phyloP scores from a whole-genome alignment of 345 rosid species.

The Viola odorata region DNA sequence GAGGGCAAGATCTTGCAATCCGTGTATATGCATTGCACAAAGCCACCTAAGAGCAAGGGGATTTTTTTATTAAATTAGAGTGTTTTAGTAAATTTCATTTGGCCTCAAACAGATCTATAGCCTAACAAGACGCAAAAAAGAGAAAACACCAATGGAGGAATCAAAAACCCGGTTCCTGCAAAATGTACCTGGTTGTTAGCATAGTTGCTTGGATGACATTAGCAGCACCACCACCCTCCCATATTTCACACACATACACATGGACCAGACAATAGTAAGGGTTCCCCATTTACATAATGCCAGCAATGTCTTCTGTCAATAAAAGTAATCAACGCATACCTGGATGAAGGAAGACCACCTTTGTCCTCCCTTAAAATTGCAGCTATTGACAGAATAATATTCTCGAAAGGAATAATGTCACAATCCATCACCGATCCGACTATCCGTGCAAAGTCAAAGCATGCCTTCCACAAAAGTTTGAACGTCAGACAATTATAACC shows the following conservation, averaged over 20 bases:
- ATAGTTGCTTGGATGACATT: slow-evolving; percentile 3
- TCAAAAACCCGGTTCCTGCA: slow-evolving; percentile 66
- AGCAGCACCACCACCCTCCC: no score
- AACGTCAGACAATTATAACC: slow-evolving; percentile 41
- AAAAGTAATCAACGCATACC: slow-evolving; percentile 62
- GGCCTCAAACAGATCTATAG: not conserved
- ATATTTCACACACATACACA: no score
- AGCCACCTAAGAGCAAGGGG: slow-evolving; percentile 46
- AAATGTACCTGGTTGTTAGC: slow-evolving; percentile 10
- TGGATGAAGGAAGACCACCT: slow-evolving; percentile 66
- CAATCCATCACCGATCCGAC: slow-evolving; percentile 53
- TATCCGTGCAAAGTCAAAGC: slow-evolving; percentile 79
- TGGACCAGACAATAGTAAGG: no score
- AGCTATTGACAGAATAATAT: slow-evolving; percentile 60
- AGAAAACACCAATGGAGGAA: slow-evolving; percentile 55
- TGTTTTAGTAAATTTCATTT: no score
- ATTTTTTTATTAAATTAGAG: no score
- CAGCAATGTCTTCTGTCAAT: no score
- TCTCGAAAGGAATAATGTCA: slow-evolving; percentile 67
- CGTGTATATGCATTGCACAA: slow-evolving; percentile 62
- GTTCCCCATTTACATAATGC: slow-evolving; percentile 3
- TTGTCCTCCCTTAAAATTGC: slow-evolving; percentile 60
- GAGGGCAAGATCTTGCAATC: slow-evolving; percentile 72
- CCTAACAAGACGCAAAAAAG: slow-evolving; percentile 1
- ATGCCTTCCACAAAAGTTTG: slow-evolving; percentile 68